phyloP scores from a whole-genome alignment of 1,284 basidiomycete species.

The Fomitopsis betulina region DNA sequence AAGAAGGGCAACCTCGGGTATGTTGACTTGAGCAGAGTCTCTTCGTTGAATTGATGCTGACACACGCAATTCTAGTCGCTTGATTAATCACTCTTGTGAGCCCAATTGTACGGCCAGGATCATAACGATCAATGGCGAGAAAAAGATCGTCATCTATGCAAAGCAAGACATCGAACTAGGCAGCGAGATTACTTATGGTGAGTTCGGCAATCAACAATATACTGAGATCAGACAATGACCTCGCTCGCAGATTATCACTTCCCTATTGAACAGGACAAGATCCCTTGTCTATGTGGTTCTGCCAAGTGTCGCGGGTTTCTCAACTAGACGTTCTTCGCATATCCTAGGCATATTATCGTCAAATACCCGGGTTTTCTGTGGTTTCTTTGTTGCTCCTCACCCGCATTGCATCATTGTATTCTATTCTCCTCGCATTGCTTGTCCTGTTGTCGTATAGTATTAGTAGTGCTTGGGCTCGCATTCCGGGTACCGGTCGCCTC shows the following conservation, averaged over 20 bases:
- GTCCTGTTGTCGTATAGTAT: slow-evolving; percentile 1
- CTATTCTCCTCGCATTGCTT: slow-evolving; percentile 23
- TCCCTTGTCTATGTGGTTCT: slow-evolving; percentile 85
- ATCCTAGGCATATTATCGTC: slow-evolving; percentile 7
- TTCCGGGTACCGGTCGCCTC: background rate
- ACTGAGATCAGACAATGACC: background rate
- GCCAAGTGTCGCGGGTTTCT: slow-evolving; percentile 86
- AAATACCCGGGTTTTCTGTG: slow-evolving; percentile 14
- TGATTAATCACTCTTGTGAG: slow-evolving; percentile 97
- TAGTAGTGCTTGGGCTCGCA: slow-evolving; percentile 1
- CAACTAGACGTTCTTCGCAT: slow-evolving; percentile 49
- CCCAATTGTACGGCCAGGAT: slow-evolving; percentile 98
- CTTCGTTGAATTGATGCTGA: slow-evolving; percentile 10
- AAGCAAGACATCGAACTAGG: slow-evolving; percentile 92
- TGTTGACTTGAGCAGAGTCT: slow-evolving; percentile 27
- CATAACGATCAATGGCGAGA: slow-evolving; percentile 96
- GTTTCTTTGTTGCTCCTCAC: slow-evolving; percentile 4
- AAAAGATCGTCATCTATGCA: slow-evolving; percentile 99
- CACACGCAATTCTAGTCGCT: slow-evolving; percentile 48
- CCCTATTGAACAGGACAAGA: slow-evolving; percentile 90
- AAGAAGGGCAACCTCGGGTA: slow-evolving; percentile 98
- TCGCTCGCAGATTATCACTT: slow-evolving; percentile 78
- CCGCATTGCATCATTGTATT: slow-evolving; percentile 19
- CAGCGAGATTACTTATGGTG: slow-evolving; percentile 92
- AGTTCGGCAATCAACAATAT: slow-evolving; percentile 22